Conservation (phyloP, 805 yeast species). For the Scheffersomyces stipitis region DNA sequence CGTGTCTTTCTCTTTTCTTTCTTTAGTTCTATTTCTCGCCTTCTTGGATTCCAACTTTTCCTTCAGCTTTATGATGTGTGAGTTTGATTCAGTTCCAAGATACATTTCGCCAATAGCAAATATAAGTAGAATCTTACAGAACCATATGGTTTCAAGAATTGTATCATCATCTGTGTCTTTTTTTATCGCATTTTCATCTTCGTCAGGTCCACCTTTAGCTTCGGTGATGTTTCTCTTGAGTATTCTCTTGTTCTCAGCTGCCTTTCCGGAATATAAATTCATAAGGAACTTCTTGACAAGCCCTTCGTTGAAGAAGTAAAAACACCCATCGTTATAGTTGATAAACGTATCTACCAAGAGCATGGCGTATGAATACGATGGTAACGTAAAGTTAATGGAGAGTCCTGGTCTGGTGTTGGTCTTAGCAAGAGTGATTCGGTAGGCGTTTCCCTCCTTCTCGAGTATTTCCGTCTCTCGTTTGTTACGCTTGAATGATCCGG, state of each 20-base stretch:
- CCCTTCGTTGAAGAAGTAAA: conserved; percentile 83
- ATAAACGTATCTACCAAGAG: conserved; percentile 72
- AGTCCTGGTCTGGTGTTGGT: conserved; percentile 68
- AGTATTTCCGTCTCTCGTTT: conserved; percentile 55
- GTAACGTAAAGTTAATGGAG: conserved; percentile 68
- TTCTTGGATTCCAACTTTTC: conserved; percentile 11
- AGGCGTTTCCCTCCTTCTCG: conserved; percentile 77
- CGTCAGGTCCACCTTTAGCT: conserved; percentile 21
- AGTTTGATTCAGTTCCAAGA: conserved; percentile 68
- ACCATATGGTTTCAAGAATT: conserved; percentile 75
- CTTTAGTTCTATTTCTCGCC: conserved; percentile 10
- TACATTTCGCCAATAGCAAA: conserved; percentile 85
- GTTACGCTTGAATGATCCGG: background rate
- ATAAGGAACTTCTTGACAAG: conserved; percentile 65
- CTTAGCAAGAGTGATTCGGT: conserved; percentile 65
- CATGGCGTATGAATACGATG: conserved; percentile 76
- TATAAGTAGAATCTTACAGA: conserved; percentile 69
- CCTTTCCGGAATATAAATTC: conserved; percentile 57
- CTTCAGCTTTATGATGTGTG: conserved; percentile 48
- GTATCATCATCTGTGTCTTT: conserved; percentile 52
- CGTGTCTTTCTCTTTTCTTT: conserved; percentile 30
- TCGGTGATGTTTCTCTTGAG: conserved; percentile 32
- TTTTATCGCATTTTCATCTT: conserved; percentile 41
- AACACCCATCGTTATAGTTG: conserved; percentile 80
- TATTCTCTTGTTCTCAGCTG: conserved; percentile 37